Evolutionary conservation across 2,329 filamentous ascomycete genomes (phyloP).

Genomic region (Ophiostoma quercus): DNA sequence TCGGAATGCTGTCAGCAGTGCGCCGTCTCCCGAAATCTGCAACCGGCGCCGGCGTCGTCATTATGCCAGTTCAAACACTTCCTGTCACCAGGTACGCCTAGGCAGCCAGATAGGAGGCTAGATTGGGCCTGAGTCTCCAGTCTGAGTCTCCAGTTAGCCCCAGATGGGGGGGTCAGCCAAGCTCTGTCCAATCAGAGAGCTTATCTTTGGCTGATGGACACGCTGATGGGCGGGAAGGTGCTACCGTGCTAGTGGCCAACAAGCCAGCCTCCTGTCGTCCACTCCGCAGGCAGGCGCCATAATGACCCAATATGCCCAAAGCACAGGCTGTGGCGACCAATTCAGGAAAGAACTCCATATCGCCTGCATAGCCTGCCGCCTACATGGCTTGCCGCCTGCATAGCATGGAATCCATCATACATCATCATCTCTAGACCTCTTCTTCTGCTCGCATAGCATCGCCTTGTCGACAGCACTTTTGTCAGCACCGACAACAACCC

Average conservation of each 20-base stretch:
- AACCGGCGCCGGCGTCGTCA: conserved; percentile 22
- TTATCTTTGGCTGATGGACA: conserved; percentile 16
- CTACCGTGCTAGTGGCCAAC: conserved; percentile 18
- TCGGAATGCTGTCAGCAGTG: background rate
- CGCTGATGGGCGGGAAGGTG: conserved; percentile 13
- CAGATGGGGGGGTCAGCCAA: background rate
- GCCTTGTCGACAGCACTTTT: background rate
- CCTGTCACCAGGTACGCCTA: conserved; percentile 15
- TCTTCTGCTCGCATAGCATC: background rate
- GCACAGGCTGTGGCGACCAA: background rate
- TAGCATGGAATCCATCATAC: background rate
- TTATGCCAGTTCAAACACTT: conserved; percentile 7
- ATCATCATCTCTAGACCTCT: background rate
- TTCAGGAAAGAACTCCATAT: no score
- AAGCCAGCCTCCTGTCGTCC: conserved; percentile 16
- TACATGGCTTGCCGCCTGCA: background rate
- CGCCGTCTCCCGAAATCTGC: background rate
- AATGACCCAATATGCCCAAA: background rate
- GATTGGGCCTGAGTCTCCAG: background rate
- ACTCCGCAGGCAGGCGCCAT: conserved; percentile 20
- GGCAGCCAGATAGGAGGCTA: conserved; percentile 22
- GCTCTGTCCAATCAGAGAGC: conserved; percentile 26
- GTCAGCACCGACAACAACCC: background rate
- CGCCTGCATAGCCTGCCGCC: background rate
- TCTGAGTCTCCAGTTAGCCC: background rate